These are phyloP conservation scores for Wickerhamiella alocasiicola DNA, from an alignment of 805 yeast species.

Conservation along the genomic window DNA sequence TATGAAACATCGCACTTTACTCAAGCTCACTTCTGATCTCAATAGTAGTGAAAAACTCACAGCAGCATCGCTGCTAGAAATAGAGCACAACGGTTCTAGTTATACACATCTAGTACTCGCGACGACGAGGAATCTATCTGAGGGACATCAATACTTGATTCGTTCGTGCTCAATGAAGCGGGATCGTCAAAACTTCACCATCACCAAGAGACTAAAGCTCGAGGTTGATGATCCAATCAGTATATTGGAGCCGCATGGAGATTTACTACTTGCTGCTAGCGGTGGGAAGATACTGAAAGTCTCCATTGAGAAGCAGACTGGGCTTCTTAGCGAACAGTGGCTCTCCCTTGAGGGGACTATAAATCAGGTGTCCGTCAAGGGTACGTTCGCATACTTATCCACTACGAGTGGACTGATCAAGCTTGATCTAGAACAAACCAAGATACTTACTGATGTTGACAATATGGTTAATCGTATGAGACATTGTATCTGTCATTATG, in stretches of 20 bases:
- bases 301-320: neutral
- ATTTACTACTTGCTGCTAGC: neutral
- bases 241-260: neutral
- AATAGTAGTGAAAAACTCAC: neutral
- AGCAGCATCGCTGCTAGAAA: neutral
- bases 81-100: neutral
- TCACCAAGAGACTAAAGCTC: constrained; percentile 6
- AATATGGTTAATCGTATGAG: constrained; percentile 7
- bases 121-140: neutral
- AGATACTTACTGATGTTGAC: neutral
- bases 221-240: neutral
- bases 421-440: neutral
- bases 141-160: neutral
- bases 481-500: constrained; percentile 4
- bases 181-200: neutral
- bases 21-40: neutral
- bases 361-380: neutral
- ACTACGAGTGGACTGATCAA: constrained; percentile 3
- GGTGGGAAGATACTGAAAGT: neutral
- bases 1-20: neutral
- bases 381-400: neutral
- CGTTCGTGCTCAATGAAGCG: constrained; percentile 5
- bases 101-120: constrained; percentile 3
- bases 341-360: neutral
- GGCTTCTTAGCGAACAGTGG: neutral